A percentile compares a stretch with the other conserved stretches of the same genome.
Evolutionary conservation across 2,329 filamentous ascomycete species (phyloP).

Genomic region (Sclerotinia subarctica): DNA sequence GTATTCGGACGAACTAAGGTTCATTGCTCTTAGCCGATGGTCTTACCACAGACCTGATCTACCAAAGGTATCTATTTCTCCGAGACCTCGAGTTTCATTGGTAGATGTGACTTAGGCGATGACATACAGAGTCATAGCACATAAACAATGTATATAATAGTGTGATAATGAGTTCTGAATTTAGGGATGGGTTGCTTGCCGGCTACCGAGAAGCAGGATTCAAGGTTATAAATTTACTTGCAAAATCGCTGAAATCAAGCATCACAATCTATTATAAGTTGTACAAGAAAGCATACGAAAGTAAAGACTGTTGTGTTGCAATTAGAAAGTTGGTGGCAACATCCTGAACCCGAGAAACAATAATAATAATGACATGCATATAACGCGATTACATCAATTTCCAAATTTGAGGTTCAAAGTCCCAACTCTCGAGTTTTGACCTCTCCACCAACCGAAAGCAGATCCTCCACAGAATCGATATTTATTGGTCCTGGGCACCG

Average conservation of each 20-base stretch:
- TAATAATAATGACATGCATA: no score
- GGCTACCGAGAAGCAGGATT: background rate
- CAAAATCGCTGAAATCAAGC: background rate
- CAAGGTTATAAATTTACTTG: background rate
- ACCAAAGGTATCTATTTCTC: background rate
- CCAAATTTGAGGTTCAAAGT: background rate
- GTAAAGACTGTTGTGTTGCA: background rate
- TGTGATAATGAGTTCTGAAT: background rate
- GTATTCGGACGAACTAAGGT: background rate
- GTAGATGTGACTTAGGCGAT: background rate
- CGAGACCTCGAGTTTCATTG: background rate
- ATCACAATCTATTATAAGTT: background rate
- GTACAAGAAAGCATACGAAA: background rate
- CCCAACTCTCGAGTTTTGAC: slow-evolving; percentile 7
- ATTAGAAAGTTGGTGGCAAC: background rate
- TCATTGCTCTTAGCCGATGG: background rate
- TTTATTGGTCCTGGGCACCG: background rate
- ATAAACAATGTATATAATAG: background rate
- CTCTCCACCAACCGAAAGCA: background rate
- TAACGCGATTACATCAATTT: background rate
- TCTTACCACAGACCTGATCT: background rate
- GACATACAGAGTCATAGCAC: background rate
- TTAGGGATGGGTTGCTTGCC: background rate
- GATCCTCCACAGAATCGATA: background rate
- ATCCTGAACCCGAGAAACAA: no score